Evolutionary conservation across 1,139 yeast species (phyloP), one percentile per base, ranked within the genome.

Genomic region (Saccharomyces hybrid): DNA sequence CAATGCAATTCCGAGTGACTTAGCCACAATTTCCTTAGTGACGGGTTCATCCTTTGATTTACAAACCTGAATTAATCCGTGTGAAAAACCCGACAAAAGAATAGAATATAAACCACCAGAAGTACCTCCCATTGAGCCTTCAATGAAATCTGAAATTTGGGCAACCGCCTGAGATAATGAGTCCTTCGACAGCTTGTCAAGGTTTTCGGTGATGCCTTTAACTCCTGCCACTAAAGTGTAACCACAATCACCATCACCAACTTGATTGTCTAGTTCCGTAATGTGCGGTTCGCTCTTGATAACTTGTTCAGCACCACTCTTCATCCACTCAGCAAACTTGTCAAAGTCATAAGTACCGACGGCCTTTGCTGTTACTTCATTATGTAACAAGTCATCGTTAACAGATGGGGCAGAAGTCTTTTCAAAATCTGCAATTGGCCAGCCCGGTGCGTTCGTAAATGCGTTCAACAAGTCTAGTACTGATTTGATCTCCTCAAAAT

Each of bases 241-340:
- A 49, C 98, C 98, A 72, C 97, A 90, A 68, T 91, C 98, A 62
- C 98, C 98, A 69, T 91, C 98, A 57, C 98, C 98, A 1, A 93
- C 97, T 61, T 84, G 77, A 1, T 95, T 87, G 65, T 91, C 98
- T 62, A 86, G 84, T 57, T 82, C 79, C 0, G 97, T 91, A 64
- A 91, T 85, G 61, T 81, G 79, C 4, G 96, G 95, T 68, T 90
- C 97, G 16, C 76, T 73, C 69, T 76, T 65, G 68, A 77, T 62
- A 70, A 80, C 67, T 70, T 71, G 52, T 63, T 77, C 63, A 61
- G 88, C 79, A 31, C 88, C 91, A 2, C 70, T 61, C 46, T 63
- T 61, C 66, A 68, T 56, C 68, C 70, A 68, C 44, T 66, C 72
- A 27, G 74, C 67, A 56, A 76, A 71, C 13, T 62, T 59, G 4